Conservation (phyloP, 192 early-diverging fungal genomes). For the Coemansia pectinata region DNA sequence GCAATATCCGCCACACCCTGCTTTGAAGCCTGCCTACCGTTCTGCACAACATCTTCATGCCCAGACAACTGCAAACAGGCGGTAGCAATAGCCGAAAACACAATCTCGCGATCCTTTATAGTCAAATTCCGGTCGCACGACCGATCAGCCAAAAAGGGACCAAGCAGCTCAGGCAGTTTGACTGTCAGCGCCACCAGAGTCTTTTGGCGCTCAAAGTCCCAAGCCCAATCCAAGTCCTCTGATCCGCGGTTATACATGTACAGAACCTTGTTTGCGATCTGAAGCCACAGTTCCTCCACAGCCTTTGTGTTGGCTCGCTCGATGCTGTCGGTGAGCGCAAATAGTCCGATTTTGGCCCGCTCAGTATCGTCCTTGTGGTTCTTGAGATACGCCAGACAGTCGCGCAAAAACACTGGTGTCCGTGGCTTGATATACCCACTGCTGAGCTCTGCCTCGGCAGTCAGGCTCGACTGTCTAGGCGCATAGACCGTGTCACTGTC, state of each 20-base stretch:
- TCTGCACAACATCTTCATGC: not conserved
- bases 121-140: conserved; percentile 48
- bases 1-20: not conserved
- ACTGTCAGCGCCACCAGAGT: conserved; percentile 35
- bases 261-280: conserved; percentile 30
- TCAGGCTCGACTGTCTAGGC: conserved; percentile 30
- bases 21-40: not conserved
- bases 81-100: conserved; percentile 40
- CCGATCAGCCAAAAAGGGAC: conserved; percentile 45
- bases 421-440: conserved; percentile 42
- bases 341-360: conserved; percentile 23
- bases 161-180: conserved; percentile 21
- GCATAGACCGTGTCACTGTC: conserved; percentile 18
- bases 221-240: conserved; percentile 28
- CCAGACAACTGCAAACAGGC: conserved; percentile 38
- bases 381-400: conserved; percentile 40
- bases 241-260: conserved; percentile 44
- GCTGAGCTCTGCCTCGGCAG: conserved; percentile 13
- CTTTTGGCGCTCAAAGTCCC: conserved; percentile 29
- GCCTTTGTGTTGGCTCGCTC: conserved; percentile 27
- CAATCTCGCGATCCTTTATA: conserved; percentile 38
- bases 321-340: conserved; percentile 32
- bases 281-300: conserved; percentile 36
- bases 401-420: conserved; percentile 37
- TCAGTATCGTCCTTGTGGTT: conserved; percentile 14